Evolutionary conservation across 768 basidiomycete genomes (phyloP), one percentile per base, ranked within the genome.

Genomic region (Mrakia frigida): DNA sequence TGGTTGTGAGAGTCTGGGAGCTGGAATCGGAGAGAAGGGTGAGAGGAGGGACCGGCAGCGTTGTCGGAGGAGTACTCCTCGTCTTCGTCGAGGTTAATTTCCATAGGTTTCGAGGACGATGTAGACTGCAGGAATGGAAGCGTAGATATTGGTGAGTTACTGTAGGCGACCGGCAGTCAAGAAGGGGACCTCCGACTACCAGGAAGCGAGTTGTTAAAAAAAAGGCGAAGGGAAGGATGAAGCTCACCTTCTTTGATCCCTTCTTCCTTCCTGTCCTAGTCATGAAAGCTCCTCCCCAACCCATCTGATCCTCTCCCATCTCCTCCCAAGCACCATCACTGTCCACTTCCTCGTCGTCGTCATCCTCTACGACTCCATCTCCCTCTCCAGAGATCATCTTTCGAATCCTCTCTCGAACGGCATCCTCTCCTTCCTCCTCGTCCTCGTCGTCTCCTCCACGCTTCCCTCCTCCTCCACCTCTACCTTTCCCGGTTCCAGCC

Each of bases 51-150:
- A 25, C 52, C 67, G 52, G 67, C 69, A 25, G 65, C 85, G 9
- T 84, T 83, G 50, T 82, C 81, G 0, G 86, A 87, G 59, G 86
- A 86, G 37, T 25, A 39, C 35, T 68, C 65, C 65, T 68, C 65
- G 10, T 86, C 86, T 7, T 83, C 82, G 4, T 86, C 85, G 46
- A 85, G 85, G 46, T 84, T 77, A 63, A 79, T 68, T 28, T 74
- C 73, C 16, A 74, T 28, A 6, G 56, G 23, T 63, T 74, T 50
- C 31, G 53, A 25, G 68, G 46, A 14, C 28, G 69, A 1, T 3
- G 80, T 79, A 6, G 81, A 78, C 81, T 82, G 61, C 6, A 23
- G 11, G n/a, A 6, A 37, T 5, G 50, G 23, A n/a, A n/a, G n/a
- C n/a, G n/a, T 9, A 18, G n/a, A 61, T 7, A 61, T 16, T 14